Conservation (phyloP, 208 protist species). For the Jaenimonas drosophilae region DNA sequence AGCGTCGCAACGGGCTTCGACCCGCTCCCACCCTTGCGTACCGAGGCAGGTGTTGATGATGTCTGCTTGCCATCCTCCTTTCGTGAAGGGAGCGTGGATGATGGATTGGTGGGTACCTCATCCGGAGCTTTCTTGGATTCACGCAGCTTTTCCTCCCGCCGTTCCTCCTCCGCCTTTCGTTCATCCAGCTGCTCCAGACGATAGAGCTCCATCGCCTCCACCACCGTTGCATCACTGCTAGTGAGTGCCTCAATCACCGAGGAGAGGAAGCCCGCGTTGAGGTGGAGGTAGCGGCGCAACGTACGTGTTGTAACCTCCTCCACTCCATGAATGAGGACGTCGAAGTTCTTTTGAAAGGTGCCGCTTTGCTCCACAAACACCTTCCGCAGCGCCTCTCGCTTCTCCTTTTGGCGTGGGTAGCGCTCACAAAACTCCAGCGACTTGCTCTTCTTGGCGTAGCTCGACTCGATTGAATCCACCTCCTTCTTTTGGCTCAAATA, state of each 20-base stretch:
- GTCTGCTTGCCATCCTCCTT: too few species aligned
- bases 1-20: too few species aligned
- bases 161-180: constrained; percentile 7
- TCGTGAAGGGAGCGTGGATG: constrained; percentile 1
- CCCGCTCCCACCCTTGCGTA: too few species aligned
- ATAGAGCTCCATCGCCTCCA: constrained; percentile 18
- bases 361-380: constrained; percentile 8
- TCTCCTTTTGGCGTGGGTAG: constrained; percentile 11
- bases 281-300: constrained; percentile 33
- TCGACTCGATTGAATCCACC: constrained; percentile 38
- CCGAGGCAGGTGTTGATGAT: too few species aligned
- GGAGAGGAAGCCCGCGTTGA: constrained; percentile 39
- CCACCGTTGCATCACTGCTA: constrained; percentile 17
- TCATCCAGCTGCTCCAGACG: constrained; percentile 6
- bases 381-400: constrained; percentile 9
- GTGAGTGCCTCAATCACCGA: constrained; percentile 29
- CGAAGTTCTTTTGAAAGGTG: constrained; percentile 20
- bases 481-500: constrained; percentile 16
- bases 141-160: too few species aligned
- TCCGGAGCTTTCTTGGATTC: too few species aligned
- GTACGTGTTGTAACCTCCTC: constrained; percentile 14
- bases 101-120: neutral
- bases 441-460: constrained; percentile 27
- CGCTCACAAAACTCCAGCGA: constrained; percentile 17
- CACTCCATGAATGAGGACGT: constrained; percentile 13